These are phyloP conservation scores for Lentinula guzmanii DNA, from an alignment of 768 basidiomycete genomes.

Conservation along the genomic window DNA sequence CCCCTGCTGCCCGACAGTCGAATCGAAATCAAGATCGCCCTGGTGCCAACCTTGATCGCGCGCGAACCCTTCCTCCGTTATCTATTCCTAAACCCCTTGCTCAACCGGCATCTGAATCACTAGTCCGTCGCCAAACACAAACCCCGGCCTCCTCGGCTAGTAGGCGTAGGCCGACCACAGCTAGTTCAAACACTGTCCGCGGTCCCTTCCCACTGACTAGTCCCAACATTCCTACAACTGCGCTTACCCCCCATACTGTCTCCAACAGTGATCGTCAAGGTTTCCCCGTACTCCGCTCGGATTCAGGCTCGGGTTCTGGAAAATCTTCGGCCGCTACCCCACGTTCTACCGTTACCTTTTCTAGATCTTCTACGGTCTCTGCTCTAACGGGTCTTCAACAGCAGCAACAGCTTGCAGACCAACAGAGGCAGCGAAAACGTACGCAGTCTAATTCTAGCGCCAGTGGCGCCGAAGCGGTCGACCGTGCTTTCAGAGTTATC, in stretches of 20 bases:
- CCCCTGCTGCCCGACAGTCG: slow-evolving; percentile 29
- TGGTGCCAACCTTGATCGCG: slow-evolving; percentile 29
- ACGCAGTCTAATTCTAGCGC: slow-evolving; percentile 20
- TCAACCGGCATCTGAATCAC: slow-evolving; percentile 50
- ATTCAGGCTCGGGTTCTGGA: slow-evolving; percentile 24
- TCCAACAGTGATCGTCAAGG: slow-evolving; percentile 7
- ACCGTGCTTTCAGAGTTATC: slow-evolving; percentile 16
- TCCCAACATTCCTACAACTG: slow-evolving; percentile 56
- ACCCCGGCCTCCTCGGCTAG: neutral
- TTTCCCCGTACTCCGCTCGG: slow-evolving; percentile 32
- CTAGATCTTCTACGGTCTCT: slow-evolving; percentile 52
- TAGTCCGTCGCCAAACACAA: slow-evolving; percentile 10
- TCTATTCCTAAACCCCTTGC: slow-evolving; percentile 56
- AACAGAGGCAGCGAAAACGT: slow-evolving; percentile 14
- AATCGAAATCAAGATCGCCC: slow-evolving; percentile 8
- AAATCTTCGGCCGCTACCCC: neutral
- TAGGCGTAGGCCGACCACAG: neutral
- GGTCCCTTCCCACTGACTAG: slow-evolving; percentile 47
- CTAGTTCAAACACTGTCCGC: slow-evolving; percentile 33
- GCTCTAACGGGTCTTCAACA: slow-evolving; percentile 44
- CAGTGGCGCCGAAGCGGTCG: slow-evolving; percentile 14
- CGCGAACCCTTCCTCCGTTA: slow-evolving; percentile 41
- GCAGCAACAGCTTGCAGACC: slow-evolving; percentile 21
- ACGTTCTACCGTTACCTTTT: slow-evolving; percentile 48
- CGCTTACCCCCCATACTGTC: slow-evolving; percentile 60